Conservation (phyloP, 495 filamentous ascomycete genomes). For the Xylaria intraflava region DNA sequence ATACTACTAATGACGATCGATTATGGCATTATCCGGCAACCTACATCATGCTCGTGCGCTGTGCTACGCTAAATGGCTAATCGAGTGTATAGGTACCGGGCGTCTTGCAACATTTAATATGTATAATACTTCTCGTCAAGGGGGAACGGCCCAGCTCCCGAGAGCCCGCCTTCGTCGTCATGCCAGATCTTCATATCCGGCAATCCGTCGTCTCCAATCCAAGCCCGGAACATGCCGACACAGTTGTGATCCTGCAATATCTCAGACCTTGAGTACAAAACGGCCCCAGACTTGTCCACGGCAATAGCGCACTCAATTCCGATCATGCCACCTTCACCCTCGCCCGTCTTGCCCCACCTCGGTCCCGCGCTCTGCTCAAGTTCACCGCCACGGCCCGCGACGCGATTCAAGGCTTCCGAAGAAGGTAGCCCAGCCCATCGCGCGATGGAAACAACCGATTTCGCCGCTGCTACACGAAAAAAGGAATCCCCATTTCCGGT, state of each 20-base stretch:
- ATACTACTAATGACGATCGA: slow-evolving; percentile 11
- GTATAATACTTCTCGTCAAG: background rate
- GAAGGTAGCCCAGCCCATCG: slow-evolving; percentile 49
- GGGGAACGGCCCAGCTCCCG: background rate
- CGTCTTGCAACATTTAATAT: background rate
- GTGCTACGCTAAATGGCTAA: slow-evolving; percentile 11
- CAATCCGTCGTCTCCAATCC: slow-evolving; percentile 58
- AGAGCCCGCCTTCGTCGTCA: slow-evolving; percentile 19
- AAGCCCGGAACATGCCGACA: slow-evolving; percentile 83
- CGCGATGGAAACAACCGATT: slow-evolving; percentile 65
- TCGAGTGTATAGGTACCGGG: background rate
- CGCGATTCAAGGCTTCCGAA: slow-evolving; percentile 46
- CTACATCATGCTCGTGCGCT: slow-evolving; percentile 1
- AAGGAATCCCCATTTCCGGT: slow-evolving; percentile 92
- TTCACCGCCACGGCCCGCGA: slow-evolving; percentile 67
- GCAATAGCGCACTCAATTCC: slow-evolving; percentile 63
- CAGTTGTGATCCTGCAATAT: slow-evolving; percentile 79
- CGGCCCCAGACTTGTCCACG: slow-evolving; percentile 30
- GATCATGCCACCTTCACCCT: slow-evolving; percentile 83
- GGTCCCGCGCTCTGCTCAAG: slow-evolving; percentile 68
- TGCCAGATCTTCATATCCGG: slow-evolving; percentile 58
- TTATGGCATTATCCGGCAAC: background rate
- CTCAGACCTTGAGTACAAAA: slow-evolving; percentile 35
- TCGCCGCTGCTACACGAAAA: slow-evolving; percentile 62
- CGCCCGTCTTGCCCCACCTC: slow-evolving; percentile 68